Percentiles rank a stretch among this genome's conserved stretches.
phyloP scores from a whole-genome alignment of 129 eudicot species.

The Sambucus nigra region DNA sequence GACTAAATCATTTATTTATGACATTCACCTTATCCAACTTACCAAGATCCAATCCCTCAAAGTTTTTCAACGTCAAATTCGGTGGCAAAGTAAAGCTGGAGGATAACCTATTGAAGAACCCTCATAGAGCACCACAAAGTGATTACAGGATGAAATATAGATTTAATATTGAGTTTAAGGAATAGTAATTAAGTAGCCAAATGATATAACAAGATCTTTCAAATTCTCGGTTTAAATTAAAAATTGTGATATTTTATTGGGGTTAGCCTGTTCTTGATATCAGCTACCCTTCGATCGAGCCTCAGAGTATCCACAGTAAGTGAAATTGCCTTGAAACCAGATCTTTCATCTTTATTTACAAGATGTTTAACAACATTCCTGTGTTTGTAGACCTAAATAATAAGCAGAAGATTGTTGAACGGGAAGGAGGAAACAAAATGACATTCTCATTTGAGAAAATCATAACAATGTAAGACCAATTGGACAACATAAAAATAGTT shows the following conservation, averaged over 20 bases:
- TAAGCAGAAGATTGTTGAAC: constrained; percentile 5
- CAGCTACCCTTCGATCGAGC: constrained; percentile 91
- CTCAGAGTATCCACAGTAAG: constrained; percentile 95
- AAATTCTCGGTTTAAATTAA: background rate
- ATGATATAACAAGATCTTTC: background rate
- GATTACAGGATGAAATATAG: background rate
- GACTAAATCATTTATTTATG: background rate
- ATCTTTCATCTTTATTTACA: constrained; percentile 80
- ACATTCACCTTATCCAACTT: constrained; percentile 58
- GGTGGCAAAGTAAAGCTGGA: constrained; percentile 76
- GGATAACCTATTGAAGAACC: too few species aligned
- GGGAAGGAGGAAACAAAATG: background rate
- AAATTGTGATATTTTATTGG: background rate
- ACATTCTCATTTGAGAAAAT: background rate
- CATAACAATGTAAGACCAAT: background rate
- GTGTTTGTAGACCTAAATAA: constrained; percentile 72
- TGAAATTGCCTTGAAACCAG: constrained; percentile 91
- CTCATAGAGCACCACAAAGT: constrained; percentile 1
- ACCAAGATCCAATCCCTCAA: constrained; percentile 75
- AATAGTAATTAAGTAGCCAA: background rate
- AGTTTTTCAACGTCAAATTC: constrained; percentile 62
- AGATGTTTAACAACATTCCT: constrained; percentile 67
- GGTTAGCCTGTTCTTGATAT: constrained; percentile 84
- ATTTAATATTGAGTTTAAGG: background rate
- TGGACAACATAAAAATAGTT: background rate